Conservation (phyloP, 768 basidiomycete genomes). For the Holtermanniella nyarrowii region DNA sequence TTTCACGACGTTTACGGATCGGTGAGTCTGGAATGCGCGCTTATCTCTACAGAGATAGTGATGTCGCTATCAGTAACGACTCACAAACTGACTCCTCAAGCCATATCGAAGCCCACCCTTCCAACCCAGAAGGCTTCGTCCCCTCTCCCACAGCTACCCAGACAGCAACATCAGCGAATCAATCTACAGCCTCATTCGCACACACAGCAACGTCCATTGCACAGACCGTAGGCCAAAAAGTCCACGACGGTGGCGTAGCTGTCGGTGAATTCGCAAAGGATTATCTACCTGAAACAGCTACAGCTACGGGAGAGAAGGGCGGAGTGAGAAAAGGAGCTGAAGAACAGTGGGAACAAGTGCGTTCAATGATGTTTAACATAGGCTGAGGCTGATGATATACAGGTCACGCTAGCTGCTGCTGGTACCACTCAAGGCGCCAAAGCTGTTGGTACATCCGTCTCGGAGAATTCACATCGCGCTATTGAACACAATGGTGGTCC, state of each 20-base stretch:
- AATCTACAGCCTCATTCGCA: slow-evolving; percentile 13
- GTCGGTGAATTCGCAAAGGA: slow-evolving; percentile 9
- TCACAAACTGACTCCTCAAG: background rate
- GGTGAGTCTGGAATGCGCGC: slow-evolving; percentile 14
- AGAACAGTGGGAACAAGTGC: slow-evolving; percentile 14
- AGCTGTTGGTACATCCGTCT: slow-evolving; percentile 19
- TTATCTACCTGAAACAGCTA: slow-evolving; percentile 18
- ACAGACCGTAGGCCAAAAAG: slow-evolving; percentile 8
- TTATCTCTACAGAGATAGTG: too few relatives aligned
- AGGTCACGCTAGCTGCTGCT: slow-evolving; percentile 24
- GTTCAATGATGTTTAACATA: background rate
- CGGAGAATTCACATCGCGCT: slow-evolving; percentile 30
- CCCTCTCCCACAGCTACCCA: background rate
- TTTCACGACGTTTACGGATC: slow-evolving; percentile 20
- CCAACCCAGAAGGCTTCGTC: background rate
- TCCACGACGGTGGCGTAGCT: slow-evolving; percentile 29
- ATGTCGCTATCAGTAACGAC: too few relatives aligned
- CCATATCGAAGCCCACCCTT: background rate
- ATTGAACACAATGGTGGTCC: slow-evolving; percentile 32
- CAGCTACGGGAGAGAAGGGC: slow-evolving; percentile 17
- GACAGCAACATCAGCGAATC: slow-evolving; percentile 2
- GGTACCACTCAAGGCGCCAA: slow-evolving; percentile 23
- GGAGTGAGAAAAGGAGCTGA: slow-evolving; percentile 21
- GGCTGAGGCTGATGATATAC: background rate
- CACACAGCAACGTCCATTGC: slow-evolving; percentile 17